Percentiles rank a stretch among this genome's conserved stretches.
Evolutionary conservation across 1,284 basidiomycete genomes (phyloP).

Genomic region (Naganishia sp.): DNA sequence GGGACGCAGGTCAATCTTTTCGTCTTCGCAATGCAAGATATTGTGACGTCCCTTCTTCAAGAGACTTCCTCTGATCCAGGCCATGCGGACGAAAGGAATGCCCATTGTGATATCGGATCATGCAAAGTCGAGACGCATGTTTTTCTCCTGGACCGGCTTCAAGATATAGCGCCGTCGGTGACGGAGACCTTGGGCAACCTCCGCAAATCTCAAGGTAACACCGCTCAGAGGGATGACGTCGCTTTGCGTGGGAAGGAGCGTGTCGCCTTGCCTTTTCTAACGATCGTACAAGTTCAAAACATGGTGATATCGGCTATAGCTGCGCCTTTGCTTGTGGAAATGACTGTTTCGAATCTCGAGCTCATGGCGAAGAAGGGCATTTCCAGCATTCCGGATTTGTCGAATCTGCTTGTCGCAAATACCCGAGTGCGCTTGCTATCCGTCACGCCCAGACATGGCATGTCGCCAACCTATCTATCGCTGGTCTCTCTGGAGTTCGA

Average conservation of each 20-base stretch:
- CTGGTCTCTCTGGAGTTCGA: conserved; percentile 16
- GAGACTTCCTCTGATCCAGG: background rate
- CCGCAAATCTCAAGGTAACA: background rate
- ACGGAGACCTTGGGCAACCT: background rate
- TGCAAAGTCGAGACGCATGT: conserved; percentile 17
- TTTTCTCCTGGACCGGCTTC: conserved; percentile 16
- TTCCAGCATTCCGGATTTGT: conserved; percentile 10
- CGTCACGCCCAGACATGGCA: conserved; percentile 9
- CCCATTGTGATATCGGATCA: conserved; percentile 3
- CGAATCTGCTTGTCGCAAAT: conserved; percentile 7
- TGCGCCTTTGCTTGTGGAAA: conserved; percentile 13
- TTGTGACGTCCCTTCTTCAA: background rate
- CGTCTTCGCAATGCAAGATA: background rate
- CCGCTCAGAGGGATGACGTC: no score
- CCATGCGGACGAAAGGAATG: background rate
- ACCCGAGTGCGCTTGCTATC: conserved; percentile 18
- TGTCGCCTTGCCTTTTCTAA: background rate
- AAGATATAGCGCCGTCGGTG: conserved; percentile 13
- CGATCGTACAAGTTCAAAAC: conserved; percentile 8
- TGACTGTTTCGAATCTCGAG: conserved; percentile 16
- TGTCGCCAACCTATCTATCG: background rate
- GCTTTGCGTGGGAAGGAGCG: background rate
- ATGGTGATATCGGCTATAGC: conserved; percentile 9
- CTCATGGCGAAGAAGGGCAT: conserved; percentile 1
- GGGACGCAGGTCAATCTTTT: conserved; percentile 10